phyloP scores from a whole-genome alignment of 2,329 filamentous ascomycete species.

The Achaetomium macrosporum region DNA sequence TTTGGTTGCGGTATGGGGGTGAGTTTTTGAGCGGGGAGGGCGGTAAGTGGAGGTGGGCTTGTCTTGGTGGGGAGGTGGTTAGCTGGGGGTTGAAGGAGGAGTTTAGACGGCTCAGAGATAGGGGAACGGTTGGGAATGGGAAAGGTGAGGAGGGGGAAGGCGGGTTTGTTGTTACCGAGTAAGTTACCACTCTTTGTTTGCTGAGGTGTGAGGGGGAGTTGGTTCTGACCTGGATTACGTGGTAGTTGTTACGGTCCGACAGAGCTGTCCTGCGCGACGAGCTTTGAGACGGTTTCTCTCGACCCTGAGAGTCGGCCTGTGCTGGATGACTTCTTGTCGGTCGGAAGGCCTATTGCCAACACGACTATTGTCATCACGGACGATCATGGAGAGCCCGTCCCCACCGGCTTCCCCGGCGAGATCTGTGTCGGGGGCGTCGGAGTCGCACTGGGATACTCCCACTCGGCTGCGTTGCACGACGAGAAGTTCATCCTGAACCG shows the following conservation, averaged over 20 bases:
- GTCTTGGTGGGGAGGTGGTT: not conserved
- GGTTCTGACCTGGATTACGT: no score
- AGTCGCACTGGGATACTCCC: conserved; percentile 1
- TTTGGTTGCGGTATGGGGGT: not conserved
- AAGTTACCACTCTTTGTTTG: not conserved
- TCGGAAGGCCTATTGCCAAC: conserved; percentile 4
- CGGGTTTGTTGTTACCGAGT: not conserved
- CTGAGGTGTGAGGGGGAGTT: no score
- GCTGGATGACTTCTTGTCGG: not conserved
- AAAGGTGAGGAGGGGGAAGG: no score
- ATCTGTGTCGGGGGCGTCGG: not conserved
- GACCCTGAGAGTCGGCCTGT: not conserved
- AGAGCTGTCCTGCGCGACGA: not conserved
- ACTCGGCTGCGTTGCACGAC: not conserved
- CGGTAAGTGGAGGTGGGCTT: not conserved
- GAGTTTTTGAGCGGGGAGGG: not conserved
- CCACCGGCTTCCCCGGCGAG: conserved; percentile 4
- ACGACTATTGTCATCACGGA: conserved; percentile 1
- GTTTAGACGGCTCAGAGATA: not conserved
- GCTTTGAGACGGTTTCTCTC: not conserved
- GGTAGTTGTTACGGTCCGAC: not conserved
- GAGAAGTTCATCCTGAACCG: not conserved
- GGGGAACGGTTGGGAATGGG: no score
- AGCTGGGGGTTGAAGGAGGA: not conserved
- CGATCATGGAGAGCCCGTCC: not conserved